Evolutionary conservation across 2,329 filamentous ascomycete species (phyloP).

Genomic region (Fusarium annulatum): DNA sequence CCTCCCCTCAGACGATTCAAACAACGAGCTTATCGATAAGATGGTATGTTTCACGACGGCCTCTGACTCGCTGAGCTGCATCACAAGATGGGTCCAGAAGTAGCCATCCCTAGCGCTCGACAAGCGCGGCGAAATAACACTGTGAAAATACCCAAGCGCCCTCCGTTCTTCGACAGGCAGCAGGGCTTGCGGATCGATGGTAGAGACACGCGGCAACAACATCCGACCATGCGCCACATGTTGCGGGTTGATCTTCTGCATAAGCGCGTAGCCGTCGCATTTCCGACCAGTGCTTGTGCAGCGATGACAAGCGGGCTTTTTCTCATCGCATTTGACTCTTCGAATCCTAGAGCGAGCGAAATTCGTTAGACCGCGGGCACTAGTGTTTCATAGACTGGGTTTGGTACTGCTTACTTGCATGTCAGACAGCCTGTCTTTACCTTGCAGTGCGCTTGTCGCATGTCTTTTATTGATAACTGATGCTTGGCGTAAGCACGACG

Average conservation of each 20-base stretch:
- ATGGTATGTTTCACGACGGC: slow-evolving; percentile 14
- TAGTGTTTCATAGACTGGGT: background rate
- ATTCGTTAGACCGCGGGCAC: background rate
- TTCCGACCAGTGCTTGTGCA: slow-evolving; percentile 9
- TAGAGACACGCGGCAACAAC: background rate
- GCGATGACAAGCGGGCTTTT: background rate
- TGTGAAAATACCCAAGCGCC: slow-evolving; percentile 17
- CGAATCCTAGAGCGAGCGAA: background rate
- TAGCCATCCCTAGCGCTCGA: slow-evolving; percentile 9
- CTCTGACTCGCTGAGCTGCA: slow-evolving; percentile 20
- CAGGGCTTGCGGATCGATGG: background rate
- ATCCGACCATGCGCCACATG: background rate
- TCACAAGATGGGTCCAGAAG: slow-evolving; percentile 27
- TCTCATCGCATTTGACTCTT: slow-evolving; percentile 7
- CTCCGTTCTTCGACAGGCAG: background rate
- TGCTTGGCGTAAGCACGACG: background rate
- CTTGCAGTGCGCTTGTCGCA: background rate
- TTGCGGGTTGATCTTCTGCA: background rate
- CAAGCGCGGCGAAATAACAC: slow-evolving; percentile 7
- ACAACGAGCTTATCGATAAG: slow-evolving; percentile 25
- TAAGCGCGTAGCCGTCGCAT: background rate
- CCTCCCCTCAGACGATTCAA: background rate
- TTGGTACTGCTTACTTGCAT: background rate
- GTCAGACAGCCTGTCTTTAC: background rate
- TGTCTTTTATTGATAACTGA: background rate